Conservation (phyloP, 208 protist genomes). For the Tritrichomonas musculus region DNA sequence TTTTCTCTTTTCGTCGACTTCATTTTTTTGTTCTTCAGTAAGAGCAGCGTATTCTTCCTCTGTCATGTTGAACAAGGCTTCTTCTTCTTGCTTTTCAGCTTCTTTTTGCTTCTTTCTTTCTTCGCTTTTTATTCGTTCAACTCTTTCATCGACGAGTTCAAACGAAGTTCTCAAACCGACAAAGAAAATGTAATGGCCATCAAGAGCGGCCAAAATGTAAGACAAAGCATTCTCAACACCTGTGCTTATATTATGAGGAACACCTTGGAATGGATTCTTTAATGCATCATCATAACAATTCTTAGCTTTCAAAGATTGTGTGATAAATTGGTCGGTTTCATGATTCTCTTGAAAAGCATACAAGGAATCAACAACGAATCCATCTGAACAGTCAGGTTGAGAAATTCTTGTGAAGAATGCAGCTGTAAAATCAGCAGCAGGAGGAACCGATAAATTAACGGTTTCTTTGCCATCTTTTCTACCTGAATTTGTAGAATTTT, state of each 20-base stretch:
- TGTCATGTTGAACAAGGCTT: background rate
- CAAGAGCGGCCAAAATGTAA: background rate
- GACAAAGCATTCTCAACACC: background rate
- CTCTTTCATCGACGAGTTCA: background rate
- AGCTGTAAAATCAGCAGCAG: background rate
- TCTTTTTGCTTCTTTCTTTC: background rate
- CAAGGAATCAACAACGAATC: constrained; percentile 18
- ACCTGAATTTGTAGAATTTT: background rate
- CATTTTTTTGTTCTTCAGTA: background rate
- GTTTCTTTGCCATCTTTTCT: no score
- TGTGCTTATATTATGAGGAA: background rate
- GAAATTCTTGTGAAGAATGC: background rate
- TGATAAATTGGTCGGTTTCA: background rate
- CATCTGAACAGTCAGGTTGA: background rate
- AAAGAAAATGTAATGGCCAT: constrained; percentile 17
- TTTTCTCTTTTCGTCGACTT: background rate
- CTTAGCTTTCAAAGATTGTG: background rate
- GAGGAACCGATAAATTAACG: no score
- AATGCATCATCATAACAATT: background rate
- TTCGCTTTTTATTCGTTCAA: background rate
- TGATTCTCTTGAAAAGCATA: background rate
- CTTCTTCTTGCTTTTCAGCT: background rate
- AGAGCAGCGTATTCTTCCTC: background rate
- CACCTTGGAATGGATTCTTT: background rate
- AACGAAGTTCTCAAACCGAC: background rate